Conservation (phyloP, 352 stramenopile species). For the Phytophthora nicotianae region DNA sequence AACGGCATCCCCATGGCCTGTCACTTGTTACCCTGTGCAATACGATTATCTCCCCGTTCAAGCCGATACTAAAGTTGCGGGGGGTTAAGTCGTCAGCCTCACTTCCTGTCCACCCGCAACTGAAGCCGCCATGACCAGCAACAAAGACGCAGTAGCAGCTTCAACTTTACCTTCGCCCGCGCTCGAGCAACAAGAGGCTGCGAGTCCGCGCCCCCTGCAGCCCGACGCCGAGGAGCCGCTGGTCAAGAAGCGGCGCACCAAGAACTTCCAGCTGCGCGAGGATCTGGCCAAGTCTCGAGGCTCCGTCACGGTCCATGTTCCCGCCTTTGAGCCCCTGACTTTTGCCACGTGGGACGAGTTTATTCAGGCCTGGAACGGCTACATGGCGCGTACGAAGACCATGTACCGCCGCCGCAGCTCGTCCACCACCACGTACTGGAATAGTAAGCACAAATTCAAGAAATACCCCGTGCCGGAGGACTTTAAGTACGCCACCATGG, state of each 20-base stretch:
- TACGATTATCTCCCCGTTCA: slow-evolving; percentile 1
- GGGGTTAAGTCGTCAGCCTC: neutral
- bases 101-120: slow-evolving; percentile 13
- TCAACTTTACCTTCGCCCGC: slow-evolving; percentile 9
- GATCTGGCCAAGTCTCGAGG: slow-evolving; percentile 65
- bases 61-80: slow-evolving; percentile 8
- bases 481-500: slow-evolving; percentile 85
- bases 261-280: slow-evolving; percentile 83
- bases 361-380: slow-evolving; percentile 62
- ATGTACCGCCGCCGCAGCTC: slow-evolving; percentile 78
- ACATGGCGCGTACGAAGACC: slow-evolving; percentile 76
- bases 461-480: slow-evolving; percentile 68
- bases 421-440: slow-evolving; percentile 74
- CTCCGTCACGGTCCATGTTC: slow-evolving; percentile 46
- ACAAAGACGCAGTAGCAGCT: slow-evolving; percentile 19
- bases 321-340: slow-evolving; percentile 54
- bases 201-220: slow-evolving; percentile 1
- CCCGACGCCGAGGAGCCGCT: slow-evolving; percentile 23
- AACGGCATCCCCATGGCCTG: slow-evolving; percentile 1
- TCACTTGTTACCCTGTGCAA: slow-evolving; percentile 1
- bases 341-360: slow-evolving; percentile 76
- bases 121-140: slow-evolving; percentile 23
- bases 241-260: slow-evolving; percentile 83
- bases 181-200: neutral
- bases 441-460: slow-evolving; percentile 77